phyloP scores from a whole-genome alignment of 306 rosid genomes.

The Vigna mungo region DNA sequence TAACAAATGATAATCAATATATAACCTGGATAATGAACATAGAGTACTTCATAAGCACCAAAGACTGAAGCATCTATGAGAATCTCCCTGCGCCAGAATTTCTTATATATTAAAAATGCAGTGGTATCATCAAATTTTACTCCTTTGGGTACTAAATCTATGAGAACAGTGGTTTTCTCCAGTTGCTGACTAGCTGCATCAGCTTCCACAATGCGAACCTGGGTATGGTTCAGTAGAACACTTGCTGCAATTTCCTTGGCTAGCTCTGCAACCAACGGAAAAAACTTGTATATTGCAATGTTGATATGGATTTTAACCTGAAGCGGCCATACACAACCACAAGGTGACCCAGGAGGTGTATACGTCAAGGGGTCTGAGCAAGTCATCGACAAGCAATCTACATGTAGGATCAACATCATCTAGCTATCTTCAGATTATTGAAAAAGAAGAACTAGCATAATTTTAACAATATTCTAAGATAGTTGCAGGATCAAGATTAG shows the following conservation, averaged over 20 bases:
- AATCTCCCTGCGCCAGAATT: slow-evolving; percentile 78
- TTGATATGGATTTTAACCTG: slow-evolving; percentile 73
- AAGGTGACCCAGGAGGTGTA: slow-evolving; percentile 80
- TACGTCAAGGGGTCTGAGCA: slow-evolving; percentile 90
- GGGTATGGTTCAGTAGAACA: slow-evolving; percentile 69
- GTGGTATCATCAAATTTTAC: slow-evolving; percentile 62
- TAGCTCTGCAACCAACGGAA: slow-evolving; percentile 75
- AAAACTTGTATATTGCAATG: slow-evolving; percentile 75
- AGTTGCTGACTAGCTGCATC: slow-evolving; percentile 80
- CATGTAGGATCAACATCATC: slow-evolving; percentile 42
- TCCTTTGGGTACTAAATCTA: slow-evolving; percentile 83
- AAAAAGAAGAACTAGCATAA: slow-evolving; percentile 2
- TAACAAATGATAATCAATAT: slow-evolving; percentile 21
- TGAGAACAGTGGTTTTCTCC: slow-evolving; percentile 74
- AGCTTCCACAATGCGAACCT: slow-evolving; percentile 95
- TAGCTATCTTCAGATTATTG: slow-evolving; percentile 31
- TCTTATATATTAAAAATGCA: slow-evolving; percentile 67
- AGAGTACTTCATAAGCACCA: slow-evolving; percentile 77
- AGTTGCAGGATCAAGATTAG: slow-evolving; percentile 26
- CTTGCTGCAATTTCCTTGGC: slow-evolving; percentile 83
- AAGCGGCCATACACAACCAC: slow-evolving; percentile 92
- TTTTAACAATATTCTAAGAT: slow-evolving; percentile 20
- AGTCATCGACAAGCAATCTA: slow-evolving; percentile 72
- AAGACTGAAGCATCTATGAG: slow-evolving; percentile 65
- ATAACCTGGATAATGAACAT: slow-evolving; percentile 88